Conservation (phyloP, 2,329 filamentous ascomycete genomes). For the Plenodomus lindquistii region DNA sequence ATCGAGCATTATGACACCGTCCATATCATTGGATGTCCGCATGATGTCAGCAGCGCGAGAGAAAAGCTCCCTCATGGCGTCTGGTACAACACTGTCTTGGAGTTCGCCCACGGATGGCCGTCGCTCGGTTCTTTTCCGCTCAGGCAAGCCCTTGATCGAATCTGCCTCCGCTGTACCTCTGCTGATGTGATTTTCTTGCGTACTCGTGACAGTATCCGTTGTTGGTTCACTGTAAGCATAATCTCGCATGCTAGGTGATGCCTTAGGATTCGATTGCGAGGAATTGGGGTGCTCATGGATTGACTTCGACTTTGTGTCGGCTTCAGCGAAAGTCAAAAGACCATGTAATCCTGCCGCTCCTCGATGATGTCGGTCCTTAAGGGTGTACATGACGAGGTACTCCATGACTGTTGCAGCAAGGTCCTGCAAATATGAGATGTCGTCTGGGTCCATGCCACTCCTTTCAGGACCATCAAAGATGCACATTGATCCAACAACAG, state of each 20-base stretch:
- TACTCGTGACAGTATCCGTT: neutral
- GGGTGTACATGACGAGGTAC: slow-evolving; percentile 16
- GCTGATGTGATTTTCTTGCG: neutral
- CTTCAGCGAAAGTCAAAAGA: slow-evolving; percentile 21
- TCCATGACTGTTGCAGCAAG: slow-evolving; percentile 22
- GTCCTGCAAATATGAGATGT: slow-evolving; percentile 16
- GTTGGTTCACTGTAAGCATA: neutral
- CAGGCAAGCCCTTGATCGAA: neutral
- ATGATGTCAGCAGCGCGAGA: slow-evolving; percentile 26
- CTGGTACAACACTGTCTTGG: slow-evolving; percentile 19
- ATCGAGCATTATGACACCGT: slow-evolving; percentile 27
- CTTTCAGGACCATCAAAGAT: slow-evolving; percentile 25
- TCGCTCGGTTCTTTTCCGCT: neutral
- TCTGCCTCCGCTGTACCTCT: neutral
- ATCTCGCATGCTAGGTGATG: neutral
- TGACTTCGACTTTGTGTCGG: slow-evolving; percentile 6
- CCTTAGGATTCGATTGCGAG: neutral
- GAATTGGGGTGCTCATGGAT: neutral
- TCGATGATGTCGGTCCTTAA: slow-evolving; percentile 13
- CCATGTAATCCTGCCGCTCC: slow-evolving; percentile 22
- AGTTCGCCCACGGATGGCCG: slow-evolving; percentile 10
- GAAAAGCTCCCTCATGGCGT: slow-evolving; percentile 19
- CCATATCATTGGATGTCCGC: slow-evolving; percentile 19
- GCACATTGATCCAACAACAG: slow-evolving; percentile 25
- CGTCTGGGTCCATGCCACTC: slow-evolving; percentile 10